phyloP scores from a whole-genome alignment of 805 yeast genomes.

The Yarrowia keelungensis region DNA sequence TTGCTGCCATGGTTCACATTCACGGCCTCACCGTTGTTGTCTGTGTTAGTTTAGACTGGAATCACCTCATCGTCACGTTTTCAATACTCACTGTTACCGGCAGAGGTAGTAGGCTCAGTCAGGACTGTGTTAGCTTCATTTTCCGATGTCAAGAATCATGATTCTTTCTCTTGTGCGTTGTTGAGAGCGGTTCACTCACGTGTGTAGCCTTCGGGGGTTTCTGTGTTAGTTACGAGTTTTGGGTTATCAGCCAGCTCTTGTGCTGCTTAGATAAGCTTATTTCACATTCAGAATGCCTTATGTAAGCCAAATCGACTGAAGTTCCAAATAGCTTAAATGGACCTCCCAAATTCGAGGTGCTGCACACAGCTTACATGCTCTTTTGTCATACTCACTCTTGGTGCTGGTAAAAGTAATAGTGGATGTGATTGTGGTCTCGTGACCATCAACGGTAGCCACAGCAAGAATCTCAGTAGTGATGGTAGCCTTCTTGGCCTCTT shows the following conservation, averaged over 20 bases:
- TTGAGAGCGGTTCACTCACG: background rate
- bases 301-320: too few relatives aligned
- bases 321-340: too few relatives aligned
- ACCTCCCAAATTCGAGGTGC: too few relatives aligned
- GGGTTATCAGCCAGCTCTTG: too few relatives aligned
- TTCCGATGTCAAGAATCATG: too few relatives aligned
- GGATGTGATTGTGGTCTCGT: background rate
- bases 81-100: background rate
- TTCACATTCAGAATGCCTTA: too few relatives aligned
- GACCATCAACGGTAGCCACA: background rate
- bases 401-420: constrained; percentile 11
- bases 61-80: background rate
- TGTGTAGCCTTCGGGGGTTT: background rate
- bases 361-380: too few relatives aligned
- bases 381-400: background rate
- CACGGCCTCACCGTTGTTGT: background rate
- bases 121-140: background rate
- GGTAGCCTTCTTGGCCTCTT: background rate
- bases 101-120: background rate
- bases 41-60: background rate
- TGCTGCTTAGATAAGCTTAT: too few relatives aligned
- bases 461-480: constrained; percentile 8
- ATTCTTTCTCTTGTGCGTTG: too few relatives aligned
- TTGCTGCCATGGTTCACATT: background rate
- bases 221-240: background rate